Conservation (phyloP, 2,329 filamentous ascomycete genomes). For the Sporothrix sp. region DNA sequence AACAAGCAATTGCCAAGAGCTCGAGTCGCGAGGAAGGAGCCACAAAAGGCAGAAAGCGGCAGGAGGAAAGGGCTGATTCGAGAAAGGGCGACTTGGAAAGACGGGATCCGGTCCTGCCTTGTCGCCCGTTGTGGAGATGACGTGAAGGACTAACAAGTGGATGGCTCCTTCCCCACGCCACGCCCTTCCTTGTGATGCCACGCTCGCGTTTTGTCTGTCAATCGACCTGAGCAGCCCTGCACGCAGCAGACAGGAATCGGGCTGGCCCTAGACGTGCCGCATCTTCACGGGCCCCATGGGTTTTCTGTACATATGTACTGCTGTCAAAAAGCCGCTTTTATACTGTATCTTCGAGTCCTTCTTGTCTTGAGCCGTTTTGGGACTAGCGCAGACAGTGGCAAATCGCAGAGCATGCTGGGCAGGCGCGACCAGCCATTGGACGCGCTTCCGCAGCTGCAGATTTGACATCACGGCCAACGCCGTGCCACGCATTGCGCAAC, state of each 20-base stretch:
- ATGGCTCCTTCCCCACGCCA: not conserved
- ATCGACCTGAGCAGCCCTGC: too few relatives aligned
- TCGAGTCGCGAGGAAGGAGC: not conserved
- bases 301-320: too few relatives aligned
- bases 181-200: not conserved
- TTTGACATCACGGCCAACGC: not conserved
- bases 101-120: not conserved
- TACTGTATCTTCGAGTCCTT: not conserved
- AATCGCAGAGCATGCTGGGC: not conserved
- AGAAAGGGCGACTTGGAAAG: too few relatives aligned
- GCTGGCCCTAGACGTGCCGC: too few relatives aligned
- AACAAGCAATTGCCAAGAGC: slow-evolving; percentile 3
- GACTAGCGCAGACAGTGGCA: not conserved
- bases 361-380: not conserved
- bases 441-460: not conserved
- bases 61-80: not conserved
- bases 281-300: too few relatives aligned
- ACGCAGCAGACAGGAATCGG: too few relatives aligned
- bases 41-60: not conserved
- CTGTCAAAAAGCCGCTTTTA: too few relatives aligned
- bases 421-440: slow-evolving; percentile 5
- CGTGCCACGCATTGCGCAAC: not conserved
- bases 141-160: not conserved
- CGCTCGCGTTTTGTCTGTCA: not conserved
- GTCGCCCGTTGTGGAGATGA: not conserved